Evolutionary conservation across 2,329 filamentous ascomycete species (phyloP).

Genomic region (Penicillium frequentans): DNA sequence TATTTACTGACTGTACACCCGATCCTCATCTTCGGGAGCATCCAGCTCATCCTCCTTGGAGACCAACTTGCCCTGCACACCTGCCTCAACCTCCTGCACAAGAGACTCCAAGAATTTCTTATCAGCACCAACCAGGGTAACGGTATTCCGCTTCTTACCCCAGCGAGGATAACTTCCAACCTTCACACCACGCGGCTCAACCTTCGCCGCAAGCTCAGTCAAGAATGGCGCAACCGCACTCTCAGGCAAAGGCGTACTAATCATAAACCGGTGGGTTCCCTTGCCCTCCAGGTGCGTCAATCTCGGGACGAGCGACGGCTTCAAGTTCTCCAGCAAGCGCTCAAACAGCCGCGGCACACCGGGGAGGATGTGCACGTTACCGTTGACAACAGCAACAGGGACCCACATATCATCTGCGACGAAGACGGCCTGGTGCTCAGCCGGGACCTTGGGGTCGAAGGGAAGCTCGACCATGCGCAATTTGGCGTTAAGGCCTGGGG

Average conservation of each 20-base stretch:
- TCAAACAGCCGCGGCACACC: conserved; percentile 87
- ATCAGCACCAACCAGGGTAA: conserved; percentile 81
- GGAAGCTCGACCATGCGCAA: conserved; percentile 89
- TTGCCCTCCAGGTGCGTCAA: conserved; percentile 78
- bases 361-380: conserved; percentile 89
- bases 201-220: conserved; percentile 72
- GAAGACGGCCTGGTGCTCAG: conserved; percentile 75
- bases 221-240: conserved; percentile 81
- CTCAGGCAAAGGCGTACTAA: conserved; percentile 85
- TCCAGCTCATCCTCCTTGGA: conserved; percentile 71
- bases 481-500: conserved; percentile 74
- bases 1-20: conserved; percentile 22
- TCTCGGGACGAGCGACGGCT: conserved; percentile 67
- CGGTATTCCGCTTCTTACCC: conserved; percentile 83
- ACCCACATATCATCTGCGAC: conserved; percentile 84
- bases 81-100: conserved; percentile 72
- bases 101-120: conserved; percentile 74
- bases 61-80: conserved; percentile 72
- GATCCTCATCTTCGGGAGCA: conserved; percentile 33
- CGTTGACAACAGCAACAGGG: conserved; percentile 82
- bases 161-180: conserved; percentile 94
- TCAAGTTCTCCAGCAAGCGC: conserved; percentile 72
- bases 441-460: conserved; percentile 64
- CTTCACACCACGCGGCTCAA: conserved; percentile 77
- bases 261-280: conserved; percentile 73